Evolutionary conservation across 2,329 filamentous ascomycete species (phyloP), one percentile per base, ranked within the genome.

Genomic region (Cladophialophora carrionii): DNA sequence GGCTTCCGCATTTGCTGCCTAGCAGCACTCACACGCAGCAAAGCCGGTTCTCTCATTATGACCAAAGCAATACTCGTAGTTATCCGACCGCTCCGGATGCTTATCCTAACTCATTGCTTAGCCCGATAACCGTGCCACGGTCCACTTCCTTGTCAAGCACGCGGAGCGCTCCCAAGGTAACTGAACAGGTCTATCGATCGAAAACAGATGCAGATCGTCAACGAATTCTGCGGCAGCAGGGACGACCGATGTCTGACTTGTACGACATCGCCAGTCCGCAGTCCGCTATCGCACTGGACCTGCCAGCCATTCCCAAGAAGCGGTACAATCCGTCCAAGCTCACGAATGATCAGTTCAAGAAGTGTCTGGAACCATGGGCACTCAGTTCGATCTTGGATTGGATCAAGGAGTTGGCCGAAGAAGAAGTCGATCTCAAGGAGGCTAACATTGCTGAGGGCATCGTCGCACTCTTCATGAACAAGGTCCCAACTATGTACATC

Each of bases 401-500:
- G 95, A 84, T 98, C 65, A 89, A 90, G 65, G 88, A 90, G 63
- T 89, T 98, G 85, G 91, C 91, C 17, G 93, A 97, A 71, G 93
- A 94, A 46, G 94, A 97, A 74, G 87, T 89, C 10, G 92, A 99
- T 76, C 80, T 99, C 54, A 92, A 90, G 74, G 87, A 90, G 74
- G 90, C 92, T 73, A 88, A 90, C 1, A 88, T 99, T 58, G 89
- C 92, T 64, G 93, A 98, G 71, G 93, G 91, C 2, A 83, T 99
- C 49, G 88, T 96, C 49, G 90, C 88, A 32, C 82, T 99, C 6
- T 98, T 99, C 76, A 96, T 91, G 1, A 86, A 91, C 78, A 98
- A 97, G 77, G 92, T 99, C 0, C 93, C 95, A 0, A 99, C 92
- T 0, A 97, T 99, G 92, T 98, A 99, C 72, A 94, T 95, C 49